Evolutionary conservation across 2,329 filamentous ascomycete genomes (phyloP).

Genomic region (Leptosphaerulina australis): DNA sequence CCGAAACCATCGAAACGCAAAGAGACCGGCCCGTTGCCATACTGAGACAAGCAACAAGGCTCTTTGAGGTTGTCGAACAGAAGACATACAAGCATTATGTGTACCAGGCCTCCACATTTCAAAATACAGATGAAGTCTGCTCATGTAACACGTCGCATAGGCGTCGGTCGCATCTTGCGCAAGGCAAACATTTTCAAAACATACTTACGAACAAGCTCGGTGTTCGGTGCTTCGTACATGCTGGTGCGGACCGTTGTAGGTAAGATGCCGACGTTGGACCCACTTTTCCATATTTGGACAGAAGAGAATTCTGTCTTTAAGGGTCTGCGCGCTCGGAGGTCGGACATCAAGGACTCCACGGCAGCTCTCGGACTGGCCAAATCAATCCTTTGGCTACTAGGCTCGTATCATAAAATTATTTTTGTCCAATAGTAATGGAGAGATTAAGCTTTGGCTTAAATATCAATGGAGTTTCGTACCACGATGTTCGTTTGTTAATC

Average conservation of each 20-base stretch:
- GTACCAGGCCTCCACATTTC: too few relatives aligned
- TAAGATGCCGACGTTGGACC: background rate
- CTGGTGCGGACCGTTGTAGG: background rate
- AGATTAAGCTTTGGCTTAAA: background rate
- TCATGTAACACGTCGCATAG: background rate
- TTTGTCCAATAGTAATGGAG: constrained; percentile 1
- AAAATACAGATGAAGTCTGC: background rate
- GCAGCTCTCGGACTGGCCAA: constrained; percentile 1
- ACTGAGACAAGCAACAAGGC: background rate
- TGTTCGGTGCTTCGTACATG: constrained; percentile 10
- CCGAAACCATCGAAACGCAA: background rate
- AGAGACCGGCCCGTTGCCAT: background rate
- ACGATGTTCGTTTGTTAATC: constrained; percentile 1
- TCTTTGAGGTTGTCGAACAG: background rate
- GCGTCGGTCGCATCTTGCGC: background rate
- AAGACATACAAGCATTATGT: background rate
- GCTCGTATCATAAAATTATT: background rate
- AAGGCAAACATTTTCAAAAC: background rate
- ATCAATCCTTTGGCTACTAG: constrained; percentile 1
- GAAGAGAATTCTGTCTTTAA: background rate
- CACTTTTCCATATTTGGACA: constrained; percentile 1
- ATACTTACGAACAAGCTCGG: background rate
- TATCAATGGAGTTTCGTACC: constrained; percentile 7
- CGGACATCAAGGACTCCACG: constrained; percentile 15
- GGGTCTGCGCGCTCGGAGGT: constrained; percentile 1